Evolutionary conservation across 208 protist species (phyloP).

Genomic region (Acanthamoeba culbertsoni): DNA sequence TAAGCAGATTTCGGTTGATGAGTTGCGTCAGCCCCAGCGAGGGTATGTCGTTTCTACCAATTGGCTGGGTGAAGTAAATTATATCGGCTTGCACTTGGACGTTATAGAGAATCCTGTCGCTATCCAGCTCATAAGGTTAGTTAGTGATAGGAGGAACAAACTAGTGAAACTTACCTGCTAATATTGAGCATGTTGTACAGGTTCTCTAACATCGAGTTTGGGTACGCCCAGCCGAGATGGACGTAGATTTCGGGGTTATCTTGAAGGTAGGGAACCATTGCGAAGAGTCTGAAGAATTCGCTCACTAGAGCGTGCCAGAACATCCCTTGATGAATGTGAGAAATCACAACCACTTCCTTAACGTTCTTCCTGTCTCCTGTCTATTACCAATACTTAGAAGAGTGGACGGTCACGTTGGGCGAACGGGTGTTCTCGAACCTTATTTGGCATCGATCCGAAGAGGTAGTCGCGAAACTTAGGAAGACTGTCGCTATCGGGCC

Average conservation of each 20-base stretch:
- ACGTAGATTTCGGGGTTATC: constrained; percentile 22
- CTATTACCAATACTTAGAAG: no score
- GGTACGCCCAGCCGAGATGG: background rate
- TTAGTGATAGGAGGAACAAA: no score
- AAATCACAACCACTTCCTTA: constrained; percentile 35
- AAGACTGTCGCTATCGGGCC: background rate
- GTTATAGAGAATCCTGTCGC: background rate
- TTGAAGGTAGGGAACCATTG: background rate
- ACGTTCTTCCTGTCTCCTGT: background rate
- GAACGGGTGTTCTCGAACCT: background rate
- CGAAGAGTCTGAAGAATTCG: constrained; percentile 8
- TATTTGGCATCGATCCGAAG: background rate
- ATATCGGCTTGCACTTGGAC: background rate
- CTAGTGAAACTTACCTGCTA: no score
- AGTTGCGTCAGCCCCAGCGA: background rate
- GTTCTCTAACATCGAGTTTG: background rate
- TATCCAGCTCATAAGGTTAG: no score
- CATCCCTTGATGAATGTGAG: background rate
- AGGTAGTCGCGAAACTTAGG: background rate
- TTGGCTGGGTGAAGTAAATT: background rate
- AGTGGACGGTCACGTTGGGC: no score
- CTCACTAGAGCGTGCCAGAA: constrained; percentile 43
- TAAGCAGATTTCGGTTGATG: background rate
- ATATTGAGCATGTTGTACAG: background rate
- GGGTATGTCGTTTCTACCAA: background rate